Conservation (phyloP, 2,329 filamentous ascomycete genomes). For the Colletotrichum truncatum region DNA sequence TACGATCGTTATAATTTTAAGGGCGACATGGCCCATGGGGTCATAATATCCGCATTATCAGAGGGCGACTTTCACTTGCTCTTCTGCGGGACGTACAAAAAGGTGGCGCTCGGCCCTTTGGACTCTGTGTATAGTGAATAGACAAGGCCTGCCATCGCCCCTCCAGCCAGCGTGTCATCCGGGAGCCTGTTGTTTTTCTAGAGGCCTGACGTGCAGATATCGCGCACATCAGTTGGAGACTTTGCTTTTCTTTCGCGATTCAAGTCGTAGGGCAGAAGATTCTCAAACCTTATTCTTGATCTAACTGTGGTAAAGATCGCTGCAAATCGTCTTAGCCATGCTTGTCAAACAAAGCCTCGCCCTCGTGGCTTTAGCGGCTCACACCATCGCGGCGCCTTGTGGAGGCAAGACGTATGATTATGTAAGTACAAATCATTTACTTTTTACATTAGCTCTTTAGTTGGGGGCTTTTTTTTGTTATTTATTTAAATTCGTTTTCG, state of each 20-base stretch:
- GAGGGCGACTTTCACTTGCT: neutral
- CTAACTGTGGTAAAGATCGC: neutral
- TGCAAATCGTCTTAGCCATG: constrained; percentile 20
- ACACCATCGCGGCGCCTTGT: constrained; percentile 1
- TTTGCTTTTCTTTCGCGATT: neutral
- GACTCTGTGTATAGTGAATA: neutral
- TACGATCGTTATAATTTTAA: neutral
- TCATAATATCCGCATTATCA: constrained; percentile 3
- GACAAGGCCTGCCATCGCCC: neutral
- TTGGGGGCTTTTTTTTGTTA: constrained; percentile 3
- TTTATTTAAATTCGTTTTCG: neutral
- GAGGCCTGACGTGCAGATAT: constrained; percentile 23
- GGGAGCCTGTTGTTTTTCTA: neutral
- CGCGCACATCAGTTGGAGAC: neutral
- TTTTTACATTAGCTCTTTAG: neutral
- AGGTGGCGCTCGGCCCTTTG: neutral
- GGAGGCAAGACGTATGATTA: constrained; percentile 24
- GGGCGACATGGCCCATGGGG: neutral
- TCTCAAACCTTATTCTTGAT: neutral
- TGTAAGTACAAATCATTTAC: constrained; percentile 20
- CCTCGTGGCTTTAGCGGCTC: constrained; percentile 13
- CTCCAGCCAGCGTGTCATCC: neutral
- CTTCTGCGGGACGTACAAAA: constrained; percentile 22
- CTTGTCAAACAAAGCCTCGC: constrained; percentile 25
- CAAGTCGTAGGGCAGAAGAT: neutral